phyloP scores from a whole-genome alignment of 2,329 filamentous ascomycete genomes.

The Colletotrichum magnum region DNA sequence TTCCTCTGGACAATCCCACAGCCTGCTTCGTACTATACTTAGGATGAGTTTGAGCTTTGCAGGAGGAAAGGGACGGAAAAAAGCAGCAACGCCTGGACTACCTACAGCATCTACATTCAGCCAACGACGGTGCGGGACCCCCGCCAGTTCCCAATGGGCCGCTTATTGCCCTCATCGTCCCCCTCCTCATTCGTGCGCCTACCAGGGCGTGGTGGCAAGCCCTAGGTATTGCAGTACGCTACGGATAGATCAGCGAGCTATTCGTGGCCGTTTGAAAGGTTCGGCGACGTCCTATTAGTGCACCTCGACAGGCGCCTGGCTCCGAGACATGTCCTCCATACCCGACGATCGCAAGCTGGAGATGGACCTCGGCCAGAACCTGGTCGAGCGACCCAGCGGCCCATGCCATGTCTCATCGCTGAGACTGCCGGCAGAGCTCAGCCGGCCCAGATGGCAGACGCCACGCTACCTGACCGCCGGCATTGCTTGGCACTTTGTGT shows the following conservation, averaged over 20 bases:
- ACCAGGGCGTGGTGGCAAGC: neutral
- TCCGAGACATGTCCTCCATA: slow-evolving; percentile 9
- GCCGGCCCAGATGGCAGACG: neutral
- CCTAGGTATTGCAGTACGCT: no score
- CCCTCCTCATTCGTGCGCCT: slow-evolving; percentile 11
- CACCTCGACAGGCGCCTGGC: neutral
- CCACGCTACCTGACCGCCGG: slow-evolving; percentile 2
- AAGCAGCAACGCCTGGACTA: neutral
- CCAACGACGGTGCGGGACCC: no score
- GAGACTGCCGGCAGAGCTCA: slow-evolving; percentile 13
- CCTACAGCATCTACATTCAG: neutral
- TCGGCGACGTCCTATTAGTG: neutral
- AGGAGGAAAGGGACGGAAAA: neutral
- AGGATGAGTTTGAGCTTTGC: neutral
- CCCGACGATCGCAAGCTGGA: neutral
- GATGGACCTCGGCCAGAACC: slow-evolving; percentile 6
- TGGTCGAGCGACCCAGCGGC: neutral
- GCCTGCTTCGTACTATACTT: neutral
- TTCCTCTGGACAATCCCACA: neutral
- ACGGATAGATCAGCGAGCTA: neutral
- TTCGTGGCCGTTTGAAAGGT: slow-evolving; percentile 6
- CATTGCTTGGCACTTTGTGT: neutral
- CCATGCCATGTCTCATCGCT: slow-evolving; percentile 16
- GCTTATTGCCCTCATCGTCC: neutral
- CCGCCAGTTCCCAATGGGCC: neutral